These are phyloP conservation scores for Neocatenulostroma microsporum DNA, from an alignment of 2,329 filamentous ascomycete species.

Conservation along the genomic window DNA sequence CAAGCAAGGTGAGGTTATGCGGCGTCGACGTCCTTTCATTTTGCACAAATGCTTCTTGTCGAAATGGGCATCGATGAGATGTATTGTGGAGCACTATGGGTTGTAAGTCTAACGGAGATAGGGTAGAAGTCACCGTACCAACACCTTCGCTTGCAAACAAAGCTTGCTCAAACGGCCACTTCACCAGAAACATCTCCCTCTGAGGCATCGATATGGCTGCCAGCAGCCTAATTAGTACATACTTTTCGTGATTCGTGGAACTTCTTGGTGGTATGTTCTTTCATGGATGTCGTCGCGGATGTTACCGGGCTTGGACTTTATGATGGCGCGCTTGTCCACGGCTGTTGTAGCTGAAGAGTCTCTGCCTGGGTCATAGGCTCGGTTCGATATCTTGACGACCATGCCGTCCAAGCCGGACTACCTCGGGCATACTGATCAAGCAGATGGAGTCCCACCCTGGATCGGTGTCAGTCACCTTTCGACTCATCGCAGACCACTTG, in stretches of 20 bases:
- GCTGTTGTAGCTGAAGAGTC: background rate
- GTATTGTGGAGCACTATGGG: too few relatives aligned
- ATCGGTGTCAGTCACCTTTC: conserved; percentile 15
- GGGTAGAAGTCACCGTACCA: background rate
- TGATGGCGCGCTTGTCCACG: background rate
- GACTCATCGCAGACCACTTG: conserved; percentile 1
- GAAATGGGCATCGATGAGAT: background rate
- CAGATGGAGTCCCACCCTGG: conserved; percentile 33
- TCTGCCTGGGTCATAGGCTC: background rate
- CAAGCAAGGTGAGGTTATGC: background rate
- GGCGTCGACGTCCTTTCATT: background rate
- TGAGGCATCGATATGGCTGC: background rate
- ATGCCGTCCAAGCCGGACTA: conserved; percentile 20
- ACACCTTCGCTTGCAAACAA: background rate
- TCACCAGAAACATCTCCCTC: background rate
- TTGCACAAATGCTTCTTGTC: background rate
- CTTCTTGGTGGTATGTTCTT: background rate
- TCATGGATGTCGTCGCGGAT: background rate
- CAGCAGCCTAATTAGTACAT: background rate
- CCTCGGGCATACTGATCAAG: conserved; percentile 36
- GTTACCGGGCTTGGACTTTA: background rate
- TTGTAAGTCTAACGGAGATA: too few relatives aligned
- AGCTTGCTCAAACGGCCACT: background rate
- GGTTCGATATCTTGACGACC: too few relatives aligned
- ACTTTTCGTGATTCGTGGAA: background rate